phyloP scores from a whole-genome alignment of 495 filamentous ascomycete genomes.

The Xylaria scruposa region DNA sequence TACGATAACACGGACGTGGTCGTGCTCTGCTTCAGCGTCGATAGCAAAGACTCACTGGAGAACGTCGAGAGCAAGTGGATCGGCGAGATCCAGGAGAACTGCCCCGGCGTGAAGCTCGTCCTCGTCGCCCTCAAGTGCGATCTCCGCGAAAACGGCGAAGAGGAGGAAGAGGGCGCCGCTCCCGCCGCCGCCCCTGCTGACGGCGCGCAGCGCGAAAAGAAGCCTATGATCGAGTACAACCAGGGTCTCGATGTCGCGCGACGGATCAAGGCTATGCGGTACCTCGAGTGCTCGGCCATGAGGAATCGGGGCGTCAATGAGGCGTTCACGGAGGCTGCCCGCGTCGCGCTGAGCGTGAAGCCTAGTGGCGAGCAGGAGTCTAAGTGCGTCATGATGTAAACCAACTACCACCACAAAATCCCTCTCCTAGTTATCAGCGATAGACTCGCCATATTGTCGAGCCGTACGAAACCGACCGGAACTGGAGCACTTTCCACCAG shows the following conservation, averaged over 20 bases:
- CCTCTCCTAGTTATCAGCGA: conserved; percentile 29
- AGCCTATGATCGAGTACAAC: conserved; percentile 85
- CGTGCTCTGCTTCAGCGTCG: conserved; percentile 98
- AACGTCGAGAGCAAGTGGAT: conserved; percentile 99
- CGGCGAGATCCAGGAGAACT: conserved; percentile 96
- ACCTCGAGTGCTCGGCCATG: conserved; percentile 98
- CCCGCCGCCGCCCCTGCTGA: conserved; percentile 36
- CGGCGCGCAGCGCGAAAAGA: conserved; percentile 61
- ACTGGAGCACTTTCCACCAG: neutral
- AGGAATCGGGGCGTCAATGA: conserved; percentile 97
- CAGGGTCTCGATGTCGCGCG: conserved; percentile 92
- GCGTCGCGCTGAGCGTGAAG: conserved; percentile 93
- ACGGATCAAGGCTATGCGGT: conserved; percentile 85
- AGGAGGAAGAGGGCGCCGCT: conserved; percentile 55
- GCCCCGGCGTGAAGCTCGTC: conserved; percentile 90
- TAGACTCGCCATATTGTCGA: conserved; percentile 35
- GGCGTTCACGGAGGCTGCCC: conserved; percentile 96
- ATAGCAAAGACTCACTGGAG: conserved; percentile 93
- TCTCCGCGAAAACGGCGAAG: conserved; percentile 72
- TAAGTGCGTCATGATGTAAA: conserved; percentile 65
- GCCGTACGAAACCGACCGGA: conserved; percentile 24
- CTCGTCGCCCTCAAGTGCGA: conserved; percentile 98
- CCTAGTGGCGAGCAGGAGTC: conserved; percentile 77
- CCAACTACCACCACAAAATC: conserved; percentile 9
- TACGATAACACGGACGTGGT: conserved; percentile 96